phyloP scores from a whole-genome alignment of 495 filamentous ascomycete species.

The Podospora tetraspora region DNA sequence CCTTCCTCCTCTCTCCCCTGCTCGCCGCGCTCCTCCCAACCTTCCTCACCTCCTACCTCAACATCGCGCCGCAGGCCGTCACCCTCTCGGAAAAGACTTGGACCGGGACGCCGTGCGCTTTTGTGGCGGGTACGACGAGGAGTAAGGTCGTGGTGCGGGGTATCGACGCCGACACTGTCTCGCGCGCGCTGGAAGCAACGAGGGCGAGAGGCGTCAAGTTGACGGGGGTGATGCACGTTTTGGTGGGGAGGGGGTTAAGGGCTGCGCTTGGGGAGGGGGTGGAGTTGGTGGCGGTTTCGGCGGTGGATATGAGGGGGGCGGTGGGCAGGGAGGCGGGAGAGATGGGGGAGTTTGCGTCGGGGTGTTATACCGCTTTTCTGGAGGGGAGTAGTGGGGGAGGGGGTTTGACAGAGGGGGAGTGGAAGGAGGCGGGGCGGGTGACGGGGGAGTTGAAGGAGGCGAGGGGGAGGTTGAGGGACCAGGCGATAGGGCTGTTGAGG shows the following conservation, averaged over 20 bases:
- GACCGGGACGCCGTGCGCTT: conserved; percentile 9
- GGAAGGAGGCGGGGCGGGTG: conserved; percentile 1
- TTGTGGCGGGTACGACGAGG: background rate
- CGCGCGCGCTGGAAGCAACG: background rate
- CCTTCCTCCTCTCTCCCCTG: conserved; percentile 14
- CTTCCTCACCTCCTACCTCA: conserved; percentile 8
- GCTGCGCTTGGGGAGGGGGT: background rate
- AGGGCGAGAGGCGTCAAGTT: conserved; percentile 7
- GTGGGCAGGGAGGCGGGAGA: conserved; percentile 5
- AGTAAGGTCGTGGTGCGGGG: conserved; percentile 1
- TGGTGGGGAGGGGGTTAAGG: conserved; percentile 13
- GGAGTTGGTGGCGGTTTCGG: conserved; percentile 8
- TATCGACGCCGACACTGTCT: background rate
- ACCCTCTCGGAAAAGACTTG: conserved; percentile 8
- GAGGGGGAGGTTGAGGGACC: conserved; percentile 11
- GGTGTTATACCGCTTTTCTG: background rate
- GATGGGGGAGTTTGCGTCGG: conserved; percentile 18
- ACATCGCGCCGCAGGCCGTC: background rate
- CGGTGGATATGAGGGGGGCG: conserved; percentile 13
- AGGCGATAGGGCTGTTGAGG: conserved; percentile 17
- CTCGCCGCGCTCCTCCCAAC: conserved; percentile 3
- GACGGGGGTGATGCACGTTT: conserved; percentile 6
- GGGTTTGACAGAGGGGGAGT: conserved; percentile 5
- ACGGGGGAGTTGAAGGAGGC: conserved; percentile 8
- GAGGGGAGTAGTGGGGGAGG: background rate